These are phyloP conservation scores for Dryas integrifolia DNA, from an alignment of 331 rosid species.

Conservation along the genomic window DNA sequence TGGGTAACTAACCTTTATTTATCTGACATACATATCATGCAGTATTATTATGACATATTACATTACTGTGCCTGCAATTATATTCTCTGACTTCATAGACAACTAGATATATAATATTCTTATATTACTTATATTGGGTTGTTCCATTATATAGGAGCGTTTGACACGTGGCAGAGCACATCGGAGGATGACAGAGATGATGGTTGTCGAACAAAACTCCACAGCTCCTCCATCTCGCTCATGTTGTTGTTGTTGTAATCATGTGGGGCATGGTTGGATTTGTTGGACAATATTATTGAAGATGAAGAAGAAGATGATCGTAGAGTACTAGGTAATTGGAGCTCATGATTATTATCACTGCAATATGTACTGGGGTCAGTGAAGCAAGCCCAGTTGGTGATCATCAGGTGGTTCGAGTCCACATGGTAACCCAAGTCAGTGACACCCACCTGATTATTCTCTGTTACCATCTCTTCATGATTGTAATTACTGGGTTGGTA, in stretches of 20 bases:
- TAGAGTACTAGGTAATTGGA: conserved; percentile 26
- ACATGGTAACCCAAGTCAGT: conserved; percentile 23
- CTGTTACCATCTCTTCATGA: conserved; percentile 12
- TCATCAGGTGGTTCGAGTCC: background rate
- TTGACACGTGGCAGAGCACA: conserved; percentile 63
- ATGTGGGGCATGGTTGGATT: conserved; percentile 34
- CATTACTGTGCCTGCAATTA: conserved; percentile 35
- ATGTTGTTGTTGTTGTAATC: conserved; percentile 39
- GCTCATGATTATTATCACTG: conserved; percentile 35
- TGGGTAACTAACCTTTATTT: conserved; percentile 10
- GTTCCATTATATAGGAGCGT: conserved; percentile 38
- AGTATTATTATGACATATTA: conserved; percentile 21
- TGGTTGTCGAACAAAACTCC: conserved; percentile 59
- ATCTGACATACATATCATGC: conserved; percentile 14
- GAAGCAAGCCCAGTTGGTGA: conserved; percentile 67
- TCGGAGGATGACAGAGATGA: conserved; percentile 60
- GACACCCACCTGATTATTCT: conserved; percentile 18
- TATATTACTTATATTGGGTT: conserved; percentile 17
- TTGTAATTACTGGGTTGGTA: conserved; percentile 36
- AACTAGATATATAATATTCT: background rate
- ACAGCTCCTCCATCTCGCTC: conserved; percentile 66
- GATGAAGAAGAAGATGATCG: conserved; percentile 35
- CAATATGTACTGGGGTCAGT: conserved; percentile 45
- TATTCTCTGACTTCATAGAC: conserved; percentile 16
- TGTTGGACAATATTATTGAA: conserved; percentile 21